phyloP scores from a whole-genome alignment of 106 monocot genomes.

The Amphibolis antarctica region DNA sequence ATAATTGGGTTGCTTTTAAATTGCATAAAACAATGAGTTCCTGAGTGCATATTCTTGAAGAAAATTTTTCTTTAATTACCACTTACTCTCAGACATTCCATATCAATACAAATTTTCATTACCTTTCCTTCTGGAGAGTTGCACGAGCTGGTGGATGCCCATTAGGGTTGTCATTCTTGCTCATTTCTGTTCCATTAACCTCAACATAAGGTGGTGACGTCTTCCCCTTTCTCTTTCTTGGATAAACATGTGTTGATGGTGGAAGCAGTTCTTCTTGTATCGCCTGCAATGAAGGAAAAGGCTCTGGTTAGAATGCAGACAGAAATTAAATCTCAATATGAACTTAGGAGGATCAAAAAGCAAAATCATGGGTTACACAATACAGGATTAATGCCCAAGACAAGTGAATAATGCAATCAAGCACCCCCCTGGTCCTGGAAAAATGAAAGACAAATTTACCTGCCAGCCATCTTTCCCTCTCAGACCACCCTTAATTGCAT shows the following conservation, averaged over 20 bases:
- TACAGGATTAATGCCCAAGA: too few relatives aligned
- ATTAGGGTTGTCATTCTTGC: conserved; percentile 3
- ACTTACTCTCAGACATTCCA: not conserved
- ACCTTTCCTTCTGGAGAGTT: conserved; percentile 4
- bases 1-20: too few relatives aligned
- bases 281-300: conserved; percentile 23
- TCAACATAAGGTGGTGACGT: conserved; percentile 7
- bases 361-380: too few relatives aligned
- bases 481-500: conserved; percentile 88
- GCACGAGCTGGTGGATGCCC: conserved; percentile 1
- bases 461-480: conserved; percentile 94
- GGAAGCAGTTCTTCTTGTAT: conserved; percentile 80
- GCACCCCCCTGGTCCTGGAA: too few relatives aligned
- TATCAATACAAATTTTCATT: not conserved
- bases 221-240: conserved; percentile 47
- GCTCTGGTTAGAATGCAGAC: not conserved
- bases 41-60: too few relatives aligned
- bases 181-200: not conserved
- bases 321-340: not conserved
- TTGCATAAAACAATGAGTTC: too few relatives aligned
- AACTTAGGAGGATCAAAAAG: not conserved
- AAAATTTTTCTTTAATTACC: too few relatives aligned
- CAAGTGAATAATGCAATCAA: too few relatives aligned
- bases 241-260: conserved; percentile 60
- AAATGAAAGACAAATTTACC: conserved; percentile 28